phyloP scores from a whole-genome alignment of 2,329 filamentous ascomycete genomes.

The Penicillium hesseltinei region DNA sequence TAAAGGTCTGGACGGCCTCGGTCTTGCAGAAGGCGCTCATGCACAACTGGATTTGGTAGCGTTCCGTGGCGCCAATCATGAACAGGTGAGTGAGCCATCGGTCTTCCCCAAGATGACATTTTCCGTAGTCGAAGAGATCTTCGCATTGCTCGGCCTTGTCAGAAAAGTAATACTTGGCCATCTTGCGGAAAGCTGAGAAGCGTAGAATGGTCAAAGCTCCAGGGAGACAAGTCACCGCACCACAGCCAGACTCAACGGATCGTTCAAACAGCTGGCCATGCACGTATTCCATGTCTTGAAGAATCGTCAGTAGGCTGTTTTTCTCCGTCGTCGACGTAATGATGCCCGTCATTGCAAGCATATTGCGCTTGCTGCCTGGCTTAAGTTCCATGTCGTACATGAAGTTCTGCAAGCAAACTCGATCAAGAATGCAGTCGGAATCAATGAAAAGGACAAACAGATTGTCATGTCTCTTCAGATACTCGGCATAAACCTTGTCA shows the following conservation, averaged over 20 bases:
- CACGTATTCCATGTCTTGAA: conserved; percentile 98
- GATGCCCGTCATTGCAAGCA: conserved; percentile 96
- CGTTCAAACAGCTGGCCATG: conserved; percentile 96
- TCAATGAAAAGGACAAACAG: conserved; percentile 96
- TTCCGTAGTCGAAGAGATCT: conserved; percentile 94
- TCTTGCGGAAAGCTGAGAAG: conserved; percentile 91
- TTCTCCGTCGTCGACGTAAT: conserved; percentile 92
- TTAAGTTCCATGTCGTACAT: conserved; percentile 98
- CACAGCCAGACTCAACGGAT: conserved; percentile 91
- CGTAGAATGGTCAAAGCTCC: conserved; percentile 94
- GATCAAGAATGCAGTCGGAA: conserved; percentile 92
- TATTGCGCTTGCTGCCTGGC: conserved; percentile 84
- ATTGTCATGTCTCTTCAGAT: conserved; percentile 83
- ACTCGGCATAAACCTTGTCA: conserved; percentile 85
- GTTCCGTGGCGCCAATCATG: conserved; percentile 93
- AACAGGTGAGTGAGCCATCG: conserved; percentile 96
- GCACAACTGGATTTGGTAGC: conserved; percentile 96
- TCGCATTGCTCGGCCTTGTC: conserved; percentile 95
- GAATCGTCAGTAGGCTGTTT: conserved; percentile 81
- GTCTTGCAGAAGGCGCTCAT: conserved; percentile 98
- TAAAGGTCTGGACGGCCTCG: conserved; percentile 86
- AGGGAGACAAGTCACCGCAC: conserved; percentile 89
- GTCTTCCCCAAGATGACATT: conserved; percentile 92
- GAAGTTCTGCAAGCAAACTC: conserved; percentile 91
- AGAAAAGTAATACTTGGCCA: conserved; percentile 98